Conservation (phyloP, 371 early-diverging fungal genomes). For the Mortierella sp. region DNA sequence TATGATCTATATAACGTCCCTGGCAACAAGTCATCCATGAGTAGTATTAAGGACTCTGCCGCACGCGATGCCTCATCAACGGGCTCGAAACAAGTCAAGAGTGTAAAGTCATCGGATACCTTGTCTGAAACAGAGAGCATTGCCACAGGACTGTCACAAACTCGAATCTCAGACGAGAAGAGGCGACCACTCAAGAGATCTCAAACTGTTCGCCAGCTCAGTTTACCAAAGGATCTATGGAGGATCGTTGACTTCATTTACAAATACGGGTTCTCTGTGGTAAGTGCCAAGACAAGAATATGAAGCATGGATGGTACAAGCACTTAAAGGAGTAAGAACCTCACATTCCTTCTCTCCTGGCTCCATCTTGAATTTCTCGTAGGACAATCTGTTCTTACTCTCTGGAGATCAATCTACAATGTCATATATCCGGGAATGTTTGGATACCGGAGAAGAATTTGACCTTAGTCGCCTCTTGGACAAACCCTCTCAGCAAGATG, state of each 20-base stretch:
- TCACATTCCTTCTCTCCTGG: not conserved
- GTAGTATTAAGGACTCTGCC: slow-evolving; percentile 23
- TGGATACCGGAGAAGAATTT: slow-evolving; percentile 84
- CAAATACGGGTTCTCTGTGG: slow-evolving; percentile 68
- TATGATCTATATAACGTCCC: slow-evolving; percentile 18
- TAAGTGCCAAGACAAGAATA: slow-evolving; percentile 44
- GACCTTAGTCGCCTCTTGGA: slow-evolving; percentile 65
- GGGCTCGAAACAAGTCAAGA: slow-evolving; percentile 20
- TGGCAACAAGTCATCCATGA: slow-evolving; percentile 22
- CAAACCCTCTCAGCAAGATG: slow-evolving; percentile 22
- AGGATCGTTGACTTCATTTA: slow-evolving; percentile 83
- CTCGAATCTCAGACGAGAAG: slow-evolving; percentile 5
- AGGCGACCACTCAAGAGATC: slow-evolving; percentile 16
- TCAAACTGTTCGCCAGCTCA: slow-evolving; percentile 60
- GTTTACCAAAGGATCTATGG: slow-evolving; percentile 85
- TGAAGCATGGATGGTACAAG: too few relatives aligned
- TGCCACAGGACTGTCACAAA: not conserved
- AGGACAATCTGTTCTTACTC: slow-evolving; percentile 75
- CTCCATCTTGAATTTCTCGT: not conserved
- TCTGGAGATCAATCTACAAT: slow-evolving; percentile 74
- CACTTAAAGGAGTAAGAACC: too few relatives aligned
- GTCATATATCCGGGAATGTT: slow-evolving; percentile 78
- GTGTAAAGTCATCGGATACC: slow-evolving; percentile 28
- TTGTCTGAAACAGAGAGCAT: slow-evolving; percentile 1
- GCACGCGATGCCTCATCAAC: not conserved